Conservation (phyloP, 768 basidiomycete genomes). For the Terana coerulea region DNA sequence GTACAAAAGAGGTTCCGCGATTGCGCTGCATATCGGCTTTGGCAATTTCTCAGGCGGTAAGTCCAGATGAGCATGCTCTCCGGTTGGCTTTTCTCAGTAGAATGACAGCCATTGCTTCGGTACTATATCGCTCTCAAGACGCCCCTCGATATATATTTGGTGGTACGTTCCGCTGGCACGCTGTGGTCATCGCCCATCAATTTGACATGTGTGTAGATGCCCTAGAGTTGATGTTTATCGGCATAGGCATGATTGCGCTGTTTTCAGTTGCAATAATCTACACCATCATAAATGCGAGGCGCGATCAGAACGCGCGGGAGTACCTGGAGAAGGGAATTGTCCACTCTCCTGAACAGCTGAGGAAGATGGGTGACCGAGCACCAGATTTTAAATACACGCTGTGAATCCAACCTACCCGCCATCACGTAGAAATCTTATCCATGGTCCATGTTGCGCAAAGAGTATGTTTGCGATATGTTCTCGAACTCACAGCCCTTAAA, state of each 20-base stretch:
- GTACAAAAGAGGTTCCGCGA: too few relatives aligned
- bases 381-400: constrained; percentile 59
- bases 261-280: constrained; percentile 50
- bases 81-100: too few relatives aligned
- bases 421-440: too few relatives aligned
- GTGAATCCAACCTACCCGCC: too few relatives aligned
- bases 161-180: constrained; percentile 39
- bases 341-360: constrained; percentile 24
- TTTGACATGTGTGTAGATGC: constrained; percentile 41
- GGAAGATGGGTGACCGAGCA: constrained; percentile 53
- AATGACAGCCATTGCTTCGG: constrained; percentile 50
- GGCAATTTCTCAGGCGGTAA: too few relatives aligned
- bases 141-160: constrained; percentile 59
- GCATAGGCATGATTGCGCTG: constrained; percentile 53
- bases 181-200: not conserved
- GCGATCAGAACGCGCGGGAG: constrained; percentile 34
- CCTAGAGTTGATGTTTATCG: constrained; percentile 63
- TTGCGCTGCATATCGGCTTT: too few relatives aligned
- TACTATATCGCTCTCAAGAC: constrained; percentile 57
- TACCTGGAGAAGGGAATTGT: constrained; percentile 25
- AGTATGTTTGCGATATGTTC: too few relatives aligned
- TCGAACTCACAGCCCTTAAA: too few relatives aligned
- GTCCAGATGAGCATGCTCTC: too few relatives aligned
- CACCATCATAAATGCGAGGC: constrained; percentile 38
- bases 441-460: too few relatives aligned